These are phyloP conservation scores for Akanthomyces dipterigenus DNA, from an alignment of 2,329 filamentous ascomycete genomes.

Conservation along the genomic window DNA sequence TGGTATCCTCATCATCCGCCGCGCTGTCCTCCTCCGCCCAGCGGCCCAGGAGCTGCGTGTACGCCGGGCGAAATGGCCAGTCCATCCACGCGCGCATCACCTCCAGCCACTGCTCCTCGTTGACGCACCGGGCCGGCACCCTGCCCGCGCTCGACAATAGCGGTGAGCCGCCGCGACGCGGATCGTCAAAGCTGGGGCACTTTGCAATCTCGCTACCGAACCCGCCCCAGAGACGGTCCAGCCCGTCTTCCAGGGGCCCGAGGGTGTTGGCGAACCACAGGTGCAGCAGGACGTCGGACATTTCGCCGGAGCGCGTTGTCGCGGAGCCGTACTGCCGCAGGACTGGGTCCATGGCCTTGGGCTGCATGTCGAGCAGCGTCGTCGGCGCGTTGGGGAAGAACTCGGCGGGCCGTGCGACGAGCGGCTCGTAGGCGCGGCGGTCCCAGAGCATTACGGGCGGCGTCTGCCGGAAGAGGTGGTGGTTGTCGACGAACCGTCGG, in stretches of 20 bases:
- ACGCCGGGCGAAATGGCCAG: slow-evolving; percentile 57
- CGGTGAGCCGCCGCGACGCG: slow-evolving; percentile 38
- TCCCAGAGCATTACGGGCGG: slow-evolving; percentile 58
- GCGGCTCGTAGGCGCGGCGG: slow-evolving; percentile 61
- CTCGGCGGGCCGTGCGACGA: slow-evolving; percentile 51
- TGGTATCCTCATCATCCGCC: slow-evolving; percentile 21
- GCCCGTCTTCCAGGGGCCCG: slow-evolving; percentile 33
- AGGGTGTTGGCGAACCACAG: slow-evolving; percentile 38
- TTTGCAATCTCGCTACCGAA: slow-evolving; percentile 44
- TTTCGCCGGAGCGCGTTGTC: slow-evolving; percentile 38
- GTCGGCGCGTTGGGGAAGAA: slow-evolving; percentile 57
- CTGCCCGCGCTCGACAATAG: slow-evolving; percentile 20
- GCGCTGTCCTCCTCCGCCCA: slow-evolving; percentile 24
- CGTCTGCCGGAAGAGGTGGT: slow-evolving; percentile 41
- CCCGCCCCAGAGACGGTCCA: slow-evolving; percentile 53
- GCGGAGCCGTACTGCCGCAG: slow-evolving; percentile 38
- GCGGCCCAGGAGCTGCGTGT: slow-evolving; percentile 41
- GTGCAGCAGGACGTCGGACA: slow-evolving; percentile 42
- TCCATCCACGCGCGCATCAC: slow-evolving; percentile 53
- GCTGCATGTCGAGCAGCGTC: slow-evolving; percentile 61
- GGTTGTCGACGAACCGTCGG: slow-evolving; percentile 43
- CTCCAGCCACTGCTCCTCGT: slow-evolving; percentile 48
- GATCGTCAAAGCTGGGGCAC: slow-evolving; percentile 44
- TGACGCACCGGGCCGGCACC: slow-evolving; percentile 44
- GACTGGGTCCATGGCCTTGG: slow-evolving; percentile 44